These are phyloP conservation scores for Calocybe indica DNA, from an alignment of 768 basidiomycete genomes.

Conservation along the genomic window DNA sequence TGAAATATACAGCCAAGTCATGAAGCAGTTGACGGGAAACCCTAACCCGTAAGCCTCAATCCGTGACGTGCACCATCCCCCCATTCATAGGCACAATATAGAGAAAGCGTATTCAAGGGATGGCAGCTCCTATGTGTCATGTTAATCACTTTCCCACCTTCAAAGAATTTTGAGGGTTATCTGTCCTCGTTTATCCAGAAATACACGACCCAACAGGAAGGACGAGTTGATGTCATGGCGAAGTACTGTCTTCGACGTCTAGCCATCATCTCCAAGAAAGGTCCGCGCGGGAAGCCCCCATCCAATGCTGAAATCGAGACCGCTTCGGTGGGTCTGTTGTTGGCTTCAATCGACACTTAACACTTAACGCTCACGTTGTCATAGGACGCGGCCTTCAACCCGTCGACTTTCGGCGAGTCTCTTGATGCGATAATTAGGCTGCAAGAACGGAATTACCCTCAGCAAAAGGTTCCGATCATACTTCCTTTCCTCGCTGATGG, in stretches of 20 bases:
- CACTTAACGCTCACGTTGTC: constrained; percentile 5
- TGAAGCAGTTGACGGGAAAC: constrained; percentile 88
- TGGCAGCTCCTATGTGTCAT: constrained; percentile 92
- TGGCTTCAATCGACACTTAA: constrained; percentile 3
- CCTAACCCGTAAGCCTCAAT: constrained; percentile 57
- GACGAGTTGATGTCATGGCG: constrained; percentile 84
- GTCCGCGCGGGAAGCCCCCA: constrained; percentile 82
- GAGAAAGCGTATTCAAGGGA: constrained; percentile 83
- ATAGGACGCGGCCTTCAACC: constrained; percentile 90
- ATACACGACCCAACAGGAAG: constrained; percentile 60
- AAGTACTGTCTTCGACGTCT: constrained; percentile 85
- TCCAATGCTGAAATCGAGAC: constrained; percentile 84
- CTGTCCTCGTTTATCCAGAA: constrained; percentile 75
- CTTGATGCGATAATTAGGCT: constrained; percentile 78
- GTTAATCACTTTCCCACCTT: constrained; percentile 88
- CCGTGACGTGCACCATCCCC: background rate
- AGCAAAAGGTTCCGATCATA: constrained; percentile 84
- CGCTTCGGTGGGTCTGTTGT: constrained; percentile 55
- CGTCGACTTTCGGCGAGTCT: constrained; percentile 90
- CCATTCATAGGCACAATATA: constrained; percentile 18
- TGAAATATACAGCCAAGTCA: constrained; percentile 88
- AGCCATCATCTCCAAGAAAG: constrained; percentile 69
- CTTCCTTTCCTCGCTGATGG: constrained; percentile 91
- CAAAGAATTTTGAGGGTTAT: constrained; percentile 87
- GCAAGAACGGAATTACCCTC: constrained; percentile 82